Conservation (phyloP, 352 stramenopile genomes). For the Pythium dissotocum region DNA sequence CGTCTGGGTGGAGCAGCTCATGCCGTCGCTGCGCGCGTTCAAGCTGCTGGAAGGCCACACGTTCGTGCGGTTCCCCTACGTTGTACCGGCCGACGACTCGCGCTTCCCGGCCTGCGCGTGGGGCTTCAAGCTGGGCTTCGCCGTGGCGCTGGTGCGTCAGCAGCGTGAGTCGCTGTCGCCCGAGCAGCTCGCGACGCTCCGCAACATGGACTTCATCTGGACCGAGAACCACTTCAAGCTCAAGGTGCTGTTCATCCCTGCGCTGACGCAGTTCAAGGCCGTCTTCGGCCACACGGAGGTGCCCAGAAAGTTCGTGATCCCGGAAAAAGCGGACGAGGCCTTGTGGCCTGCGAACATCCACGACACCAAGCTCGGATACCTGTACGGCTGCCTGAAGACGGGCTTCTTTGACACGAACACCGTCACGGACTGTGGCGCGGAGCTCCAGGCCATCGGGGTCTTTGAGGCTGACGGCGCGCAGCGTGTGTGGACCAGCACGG, state of each 20-base stretch:
- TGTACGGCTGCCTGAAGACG: conserved; percentile 21
- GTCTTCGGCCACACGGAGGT: conserved; percentile 48
- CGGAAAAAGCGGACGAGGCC: conserved; percentile 12
- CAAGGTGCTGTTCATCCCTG: conserved; percentile 54
- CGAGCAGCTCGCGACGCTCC: conserved; percentile 37
- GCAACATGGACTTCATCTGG: conserved; percentile 71
- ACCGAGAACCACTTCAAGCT: conserved; percentile 72
- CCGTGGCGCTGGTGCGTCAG: conserved; percentile 90
- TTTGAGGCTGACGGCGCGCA: conserved; percentile 35
- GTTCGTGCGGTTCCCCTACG: conserved; percentile 89
- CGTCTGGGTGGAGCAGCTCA: conserved; percentile 68
- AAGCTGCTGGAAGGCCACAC: conserved; percentile 89
- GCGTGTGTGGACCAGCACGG: conserved; percentile 33
- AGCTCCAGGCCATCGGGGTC: conserved; percentile 48
- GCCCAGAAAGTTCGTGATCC: conserved; percentile 37
- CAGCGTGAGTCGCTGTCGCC: conserved; percentile 41
- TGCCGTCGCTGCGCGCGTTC: conserved; percentile 78
- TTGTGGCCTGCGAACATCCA: conserved; percentile 16
- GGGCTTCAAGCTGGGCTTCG: conserved; percentile 88
- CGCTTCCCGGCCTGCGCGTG: conserved; percentile 86
- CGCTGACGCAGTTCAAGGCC: conserved; percentile 32
- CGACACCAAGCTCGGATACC: conserved; percentile 28
- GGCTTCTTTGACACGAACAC: conserved; percentile 25
- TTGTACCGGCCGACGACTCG: conserved; percentile 65
- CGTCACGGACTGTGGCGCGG: conserved; percentile 24